Base-by-base conservation (phyloP, 1,284 basidiomycete genomes). In the Pascua sp. region DNA sequence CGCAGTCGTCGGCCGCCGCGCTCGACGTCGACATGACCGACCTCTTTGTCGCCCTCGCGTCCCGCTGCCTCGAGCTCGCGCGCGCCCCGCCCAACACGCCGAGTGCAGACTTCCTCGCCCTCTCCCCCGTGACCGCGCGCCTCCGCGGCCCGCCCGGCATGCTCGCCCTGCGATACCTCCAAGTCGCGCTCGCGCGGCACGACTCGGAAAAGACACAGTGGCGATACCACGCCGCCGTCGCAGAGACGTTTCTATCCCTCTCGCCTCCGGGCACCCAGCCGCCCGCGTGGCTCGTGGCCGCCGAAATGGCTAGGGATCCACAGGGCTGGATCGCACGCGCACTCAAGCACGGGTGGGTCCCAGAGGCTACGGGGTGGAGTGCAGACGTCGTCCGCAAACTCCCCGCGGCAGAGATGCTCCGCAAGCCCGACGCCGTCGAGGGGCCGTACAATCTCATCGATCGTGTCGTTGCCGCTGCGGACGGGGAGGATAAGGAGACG, bases 151-250 rank as follows among this genome's bases (percentile, higher is more conserved):
- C 87, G 1, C 81, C 86, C 32, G 82, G 86, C 16, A 87, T 91
- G 60, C 84, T 90, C 58, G 92, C 88, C 2, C 92, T 93, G 89
- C 82, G 88, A 67, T 94, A 92, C 73, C 82, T 98, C 49, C 87
- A 89, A 60, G 81, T 86, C 63, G 84, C 88, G 24, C 80, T 98
- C 53, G 83, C 85, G 55, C 84, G 87, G 50, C 84, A 94, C 68
- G 92, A 96, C 71, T 80, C 81, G n/a, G 71, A 80, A 36, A 83
- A 86, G 61, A 89, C 85, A 15, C 85, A 89, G 66, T 86, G 82
- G 75, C 81, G 81, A 57, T 94, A 95, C 73, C 83, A 83, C 51
- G 88, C 89, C 66, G 82, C 84, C 10, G 84, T 87, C 11, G 78
- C 92, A 47, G 90, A 94, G 72, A 86, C 84, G 10, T 83, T 94